phyloP scores from a whole-genome alignment of 2,329 filamentous ascomycete species.

The Penicillium rolfsii region DNA sequence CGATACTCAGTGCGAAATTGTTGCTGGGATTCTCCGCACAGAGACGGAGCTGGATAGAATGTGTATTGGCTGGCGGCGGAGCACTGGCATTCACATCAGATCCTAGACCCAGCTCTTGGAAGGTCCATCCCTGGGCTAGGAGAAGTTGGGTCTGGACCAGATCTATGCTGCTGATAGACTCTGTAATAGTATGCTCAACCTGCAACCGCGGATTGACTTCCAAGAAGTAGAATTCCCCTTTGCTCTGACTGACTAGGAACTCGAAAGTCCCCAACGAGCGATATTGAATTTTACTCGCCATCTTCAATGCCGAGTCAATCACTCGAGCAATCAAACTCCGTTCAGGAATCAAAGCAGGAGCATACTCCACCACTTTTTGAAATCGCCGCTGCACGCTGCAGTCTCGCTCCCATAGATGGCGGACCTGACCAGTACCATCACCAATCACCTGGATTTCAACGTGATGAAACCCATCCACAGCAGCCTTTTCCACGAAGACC shows the following conservation, averaged over 20 bases:
- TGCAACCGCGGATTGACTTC: slow-evolving; percentile 65
- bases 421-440: slow-evolving; percentile 56
- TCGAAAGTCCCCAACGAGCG: slow-evolving; percentile 66
- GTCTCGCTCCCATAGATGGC: slow-evolving; percentile 63
- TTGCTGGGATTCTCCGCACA: slow-evolving; percentile 60
- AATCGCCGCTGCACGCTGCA: slow-evolving; percentile 64
- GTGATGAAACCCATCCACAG: slow-evolving; percentile 62
- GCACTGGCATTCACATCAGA: slow-evolving; percentile 33
- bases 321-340: slow-evolving; percentile 53
- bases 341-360: slow-evolving; percentile 56
- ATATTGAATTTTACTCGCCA: slow-evolving; percentile 54
- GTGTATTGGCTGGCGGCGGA: slow-evolving; percentile 42
- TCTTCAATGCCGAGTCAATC: slow-evolving; percentile 56
- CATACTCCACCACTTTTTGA: slow-evolving; percentile 64
- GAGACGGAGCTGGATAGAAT: slow-evolving; percentile 61
- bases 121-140: slow-evolving; percentile 55
- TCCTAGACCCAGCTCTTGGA: slow-evolving; percentile 44
- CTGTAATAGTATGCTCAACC: slow-evolving; percentile 66
- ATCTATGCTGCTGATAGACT: slow-evolving; percentile 58
- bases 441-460: slow-evolving; percentile 65
- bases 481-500: slow-evolving; percentile 66
- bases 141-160: slow-evolving; percentile 60
- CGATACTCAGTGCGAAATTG: slow-evolving; percentile 62
- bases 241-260: slow-evolving; percentile 60
- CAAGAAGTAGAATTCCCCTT: slow-evolving; percentile 59